phyloP scores from a whole-genome alignment of 148 eudicot species.

The Rhododendron kiyosumense region DNA sequence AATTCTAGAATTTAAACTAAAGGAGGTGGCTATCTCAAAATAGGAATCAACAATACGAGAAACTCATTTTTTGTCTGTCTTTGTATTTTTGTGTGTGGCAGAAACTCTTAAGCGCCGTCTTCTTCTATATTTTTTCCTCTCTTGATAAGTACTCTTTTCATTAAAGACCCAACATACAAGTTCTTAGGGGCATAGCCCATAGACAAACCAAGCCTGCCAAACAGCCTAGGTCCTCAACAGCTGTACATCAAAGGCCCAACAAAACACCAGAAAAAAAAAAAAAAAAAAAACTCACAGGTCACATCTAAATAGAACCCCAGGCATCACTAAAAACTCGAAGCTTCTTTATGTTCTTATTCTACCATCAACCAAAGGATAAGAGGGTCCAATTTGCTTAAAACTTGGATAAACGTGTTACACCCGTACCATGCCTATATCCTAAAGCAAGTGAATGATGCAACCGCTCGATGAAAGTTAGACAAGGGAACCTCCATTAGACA shows the following conservation, averaged over 20 bases:
- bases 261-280: no score
- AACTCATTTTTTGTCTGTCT: background rate
- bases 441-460: background rate
- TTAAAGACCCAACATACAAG: background rate
- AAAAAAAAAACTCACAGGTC: no score
- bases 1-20: background rate
- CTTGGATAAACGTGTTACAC: background rate
- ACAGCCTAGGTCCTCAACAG: background rate
- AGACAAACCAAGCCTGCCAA: background rate
- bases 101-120: background rate
- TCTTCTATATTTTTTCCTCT: background rate
- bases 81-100: no score
- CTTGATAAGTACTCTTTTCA: background rate
- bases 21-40: background rate
- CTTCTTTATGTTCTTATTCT: background rate
- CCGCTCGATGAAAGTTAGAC: background rate
- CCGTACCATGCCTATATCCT: background rate
- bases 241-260: no score
- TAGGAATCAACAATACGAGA: background rate
- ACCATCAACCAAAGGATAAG: background rate
- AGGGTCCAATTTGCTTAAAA: background rate
- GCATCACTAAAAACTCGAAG: background rate
- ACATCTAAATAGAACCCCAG: background rate
- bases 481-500: background rate
- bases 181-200: background rate